Base-by-base conservation (phyloP, 345 rosid species). In the Stellera chamaejasme region DNA sequence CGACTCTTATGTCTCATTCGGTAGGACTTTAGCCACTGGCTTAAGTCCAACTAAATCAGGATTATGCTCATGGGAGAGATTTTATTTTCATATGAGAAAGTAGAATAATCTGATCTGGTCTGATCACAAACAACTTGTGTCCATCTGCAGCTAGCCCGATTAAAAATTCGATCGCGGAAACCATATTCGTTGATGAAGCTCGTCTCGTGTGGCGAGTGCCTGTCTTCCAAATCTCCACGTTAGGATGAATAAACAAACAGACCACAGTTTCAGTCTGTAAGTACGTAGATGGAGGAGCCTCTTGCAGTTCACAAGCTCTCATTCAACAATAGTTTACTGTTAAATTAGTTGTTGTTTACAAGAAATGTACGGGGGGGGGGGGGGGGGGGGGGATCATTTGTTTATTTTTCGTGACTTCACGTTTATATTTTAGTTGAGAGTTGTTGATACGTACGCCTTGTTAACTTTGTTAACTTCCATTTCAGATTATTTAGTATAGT, bases 101-200 rank as follows among this genome's bases (percentile, higher is more conserved):
- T 8, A 32, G 39, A 4, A 32, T 5, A 32, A 4, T 19, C 44
- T 36, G 25, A 25, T 36, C 42, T 36, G 25, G 14, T 36, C 42
- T 45, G 48, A 10, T 50, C 47, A 12, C 27, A 16, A 41, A 47
- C 26, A 23, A 4, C 32, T 0, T 42, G 50, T 47, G 47, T 19
- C 23, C 41, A 32, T 60, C 6, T 73, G 77, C 82, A 89, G 97
- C 67, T 87, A 45, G 75, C 77, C 12, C 74, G 85, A 44, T 63
- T 84, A 81, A 89, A 84, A 72, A 58, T 78, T 13, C 70, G 88
- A 69, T 66, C 67, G 1, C 70, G 78, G 49, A 82, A 73, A 52
- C 77, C 89, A 13, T 76, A 73, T 49, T 62, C 92, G 4, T 77
- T 93, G 75, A 64, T 85, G 77, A 89, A 87, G 75, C 62, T 87